phyloP scores from a whole-genome alignment of 2,329 filamentous ascomycete species.

The Westerdykella sp. region DNA sequence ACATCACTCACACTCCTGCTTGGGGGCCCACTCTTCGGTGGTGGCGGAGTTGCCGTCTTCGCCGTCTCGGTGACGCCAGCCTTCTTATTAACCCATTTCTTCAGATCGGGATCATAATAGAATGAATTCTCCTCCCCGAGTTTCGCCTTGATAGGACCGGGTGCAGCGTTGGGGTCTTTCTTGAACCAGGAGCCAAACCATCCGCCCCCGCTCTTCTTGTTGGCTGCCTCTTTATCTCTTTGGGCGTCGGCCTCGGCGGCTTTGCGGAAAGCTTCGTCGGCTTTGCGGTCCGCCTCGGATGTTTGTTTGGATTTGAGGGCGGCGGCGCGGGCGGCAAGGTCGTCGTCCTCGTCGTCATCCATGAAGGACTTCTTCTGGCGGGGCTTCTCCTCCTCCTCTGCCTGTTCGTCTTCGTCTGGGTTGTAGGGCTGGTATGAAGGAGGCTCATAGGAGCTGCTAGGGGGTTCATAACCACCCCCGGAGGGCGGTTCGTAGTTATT shows the following conservation, averaged over 20 bases:
- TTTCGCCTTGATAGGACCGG: slow-evolving; percentile 78
- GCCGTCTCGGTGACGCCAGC: slow-evolving; percentile 59
- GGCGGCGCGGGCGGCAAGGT: slow-evolving; percentile 49
- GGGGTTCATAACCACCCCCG: slow-evolving; percentile 22
- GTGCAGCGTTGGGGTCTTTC: slow-evolving; percentile 57
- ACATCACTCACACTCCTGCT: slow-evolving; percentile 37
- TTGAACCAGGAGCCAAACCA: slow-evolving; percentile 83
- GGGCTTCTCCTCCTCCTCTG: slow-evolving; percentile 36
- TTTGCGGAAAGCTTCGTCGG: slow-evolving; percentile 77
- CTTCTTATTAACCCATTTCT: slow-evolving; percentile 98
- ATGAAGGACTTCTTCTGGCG: slow-evolving; percentile 66
- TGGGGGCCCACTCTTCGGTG: slow-evolving; percentile 56
- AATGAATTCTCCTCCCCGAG: slow-evolving; percentile 90
- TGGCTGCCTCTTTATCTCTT: slow-evolving; percentile 42
- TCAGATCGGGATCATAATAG: slow-evolving; percentile 90
- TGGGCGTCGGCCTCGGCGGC: slow-evolving; percentile 69
- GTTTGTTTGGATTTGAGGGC: slow-evolving; percentile 54
- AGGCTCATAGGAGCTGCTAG: slow-evolving; percentile 23
- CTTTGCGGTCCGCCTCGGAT: slow-evolving; percentile 58
- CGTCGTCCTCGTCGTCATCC: slow-evolving; percentile 74
- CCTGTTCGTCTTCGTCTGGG: slow-evolving; percentile 46
- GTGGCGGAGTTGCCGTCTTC: slow-evolving; percentile 57
- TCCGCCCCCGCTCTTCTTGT: slow-evolving; percentile 56
- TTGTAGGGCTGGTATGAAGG: slow-evolving; percentile 44
- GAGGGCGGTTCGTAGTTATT: slow-evolving; percentile 10